Evolutionary conservation across 2,329 filamentous ascomycete genomes (phyloP), one percentile per base, ranked within the genome.

Genomic region (Neopestalotiopsis clavispora): DNA sequence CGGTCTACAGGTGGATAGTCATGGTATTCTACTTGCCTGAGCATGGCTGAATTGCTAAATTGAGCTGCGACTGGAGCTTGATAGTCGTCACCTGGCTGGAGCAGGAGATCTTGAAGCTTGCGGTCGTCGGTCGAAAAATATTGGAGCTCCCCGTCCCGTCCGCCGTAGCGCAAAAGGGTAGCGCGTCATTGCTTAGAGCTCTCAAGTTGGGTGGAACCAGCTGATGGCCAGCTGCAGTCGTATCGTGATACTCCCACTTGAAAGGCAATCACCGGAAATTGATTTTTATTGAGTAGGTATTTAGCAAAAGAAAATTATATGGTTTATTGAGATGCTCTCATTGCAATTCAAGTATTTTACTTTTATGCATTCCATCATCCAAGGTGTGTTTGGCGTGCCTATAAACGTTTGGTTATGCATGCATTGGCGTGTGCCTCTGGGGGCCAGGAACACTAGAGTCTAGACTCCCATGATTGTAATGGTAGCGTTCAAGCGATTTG

Each of bases 21-120:
- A 17, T 62, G 63, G 57, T n/a, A 65, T 14, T 70, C 38, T 32
- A 71, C 73, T 76, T 69, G 73, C 75, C 75, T 75, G 72, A 67
- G 70, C 76, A 78, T 78, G 76, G 75, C 73, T 76, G 68, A 62
- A 68, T 66, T 70, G 69, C 68, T 62, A 7, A 30, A 28, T 17
- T 49, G 62, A 45, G 34, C 38, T 62, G 59, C 59, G n/a, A 40
- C 34, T 12, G 32, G 32, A 62, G 59, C 59, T 62, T 34, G n/a
- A 40, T 62, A 62, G 17, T 52, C 45, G 45, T 17, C 17, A 10
- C 45, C n/a, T 52, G 57, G 23, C 57, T 45, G 17, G 30, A 23
- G 38, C 62, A 42, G 38, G 40, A 45, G 34, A 23, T 65, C 62
- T 28, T 13, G 60, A 52, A 49, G 62, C 62, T 65, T 65, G 40